phyloP scores from a whole-genome alignment of 805 yeast genomes.

The Metschnikowia proteae region DNA sequence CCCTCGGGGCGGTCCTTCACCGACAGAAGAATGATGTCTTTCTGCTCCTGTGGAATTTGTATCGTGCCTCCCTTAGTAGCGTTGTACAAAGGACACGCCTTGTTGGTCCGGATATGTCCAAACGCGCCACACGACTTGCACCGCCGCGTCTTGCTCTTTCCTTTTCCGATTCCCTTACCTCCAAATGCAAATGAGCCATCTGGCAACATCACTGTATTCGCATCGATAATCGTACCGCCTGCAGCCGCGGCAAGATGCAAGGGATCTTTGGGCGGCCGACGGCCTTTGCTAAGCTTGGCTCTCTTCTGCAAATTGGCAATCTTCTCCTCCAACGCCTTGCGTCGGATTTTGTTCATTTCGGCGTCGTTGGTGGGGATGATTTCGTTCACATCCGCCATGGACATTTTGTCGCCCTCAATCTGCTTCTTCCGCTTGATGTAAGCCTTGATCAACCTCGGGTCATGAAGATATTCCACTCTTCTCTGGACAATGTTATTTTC shows the following conservation, averaged over 20 bases:
- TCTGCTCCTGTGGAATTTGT: conserved; percentile 18
- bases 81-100: conserved; percentile 80
- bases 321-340: conserved; percentile 75
- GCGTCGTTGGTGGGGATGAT: conserved; percentile 76
- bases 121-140: conserved; percentile 95
- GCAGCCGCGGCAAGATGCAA: conserved; percentile 41
- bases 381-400: conserved; percentile 67
- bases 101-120: conserved; percentile 92
- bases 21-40: conserved; percentile 18
- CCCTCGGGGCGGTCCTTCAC: conserved; percentile 13
- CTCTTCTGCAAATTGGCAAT: conserved; percentile 79
- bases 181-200: conserved; percentile 46
- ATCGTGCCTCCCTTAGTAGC: conserved; percentile 32
- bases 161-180: conserved; percentile 71
- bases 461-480: conserved; percentile 70
- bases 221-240: conserved; percentile 41
- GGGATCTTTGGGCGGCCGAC: conserved; percentile 32
- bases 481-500: conserved; percentile 84
- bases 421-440: conserved; percentile 70
- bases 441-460: conserved; percentile 82
- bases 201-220: conserved; percentile 41
- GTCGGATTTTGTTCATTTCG: conserved; percentile 73
- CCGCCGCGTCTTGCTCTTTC: conserved; percentile 69
- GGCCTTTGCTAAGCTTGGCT: conserved; percentile 48
- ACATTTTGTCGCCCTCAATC: conserved; percentile 50